phyloP scores from a whole-genome alignment of 495 filamentous ascomycete species.

The Margaritispora aquatica region DNA sequence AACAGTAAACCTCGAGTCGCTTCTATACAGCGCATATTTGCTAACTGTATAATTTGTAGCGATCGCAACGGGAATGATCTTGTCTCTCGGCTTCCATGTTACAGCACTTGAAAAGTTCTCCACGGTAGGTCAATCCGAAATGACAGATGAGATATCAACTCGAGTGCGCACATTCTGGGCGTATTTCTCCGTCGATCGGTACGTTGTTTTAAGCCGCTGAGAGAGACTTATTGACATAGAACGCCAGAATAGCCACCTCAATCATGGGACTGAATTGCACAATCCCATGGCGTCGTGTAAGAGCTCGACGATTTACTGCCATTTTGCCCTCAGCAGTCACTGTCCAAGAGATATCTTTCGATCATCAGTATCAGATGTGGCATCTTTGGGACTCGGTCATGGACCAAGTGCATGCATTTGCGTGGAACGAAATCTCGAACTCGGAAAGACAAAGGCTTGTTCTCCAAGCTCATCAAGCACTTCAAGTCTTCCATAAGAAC shows the following conservation, averaged over 20 bases:
- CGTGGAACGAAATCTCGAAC: neutral
- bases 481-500: neutral
- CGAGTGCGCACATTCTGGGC: constrained; percentile 8
- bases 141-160: neutral
- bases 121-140: neutral
- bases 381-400: neutral
- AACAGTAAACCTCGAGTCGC: neutral
- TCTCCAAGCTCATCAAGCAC: neutral
- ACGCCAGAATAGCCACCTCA: neutral
- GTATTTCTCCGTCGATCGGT: constrained; percentile 9
- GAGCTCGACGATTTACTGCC: neutral
- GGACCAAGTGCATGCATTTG: constrained; percentile 6
- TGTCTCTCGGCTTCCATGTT: neutral
- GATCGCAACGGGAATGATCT: constrained; percentile 5
- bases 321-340: neutral
- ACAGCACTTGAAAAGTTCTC: neutral
- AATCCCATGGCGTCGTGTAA: constrained; percentile 1
- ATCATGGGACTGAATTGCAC: constrained; percentile 2
- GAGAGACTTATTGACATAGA: neutral
- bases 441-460: neutral
- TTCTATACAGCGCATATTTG: neutral
- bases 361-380: neutral
- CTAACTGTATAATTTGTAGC: neutral
- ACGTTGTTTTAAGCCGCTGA: neutral
- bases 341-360: neutral